A percentile compares a stretch with the other conserved stretches of the same genome.
Conservation (phyloP, 306 rosid species). For the Benincasa hispida region DNA sequence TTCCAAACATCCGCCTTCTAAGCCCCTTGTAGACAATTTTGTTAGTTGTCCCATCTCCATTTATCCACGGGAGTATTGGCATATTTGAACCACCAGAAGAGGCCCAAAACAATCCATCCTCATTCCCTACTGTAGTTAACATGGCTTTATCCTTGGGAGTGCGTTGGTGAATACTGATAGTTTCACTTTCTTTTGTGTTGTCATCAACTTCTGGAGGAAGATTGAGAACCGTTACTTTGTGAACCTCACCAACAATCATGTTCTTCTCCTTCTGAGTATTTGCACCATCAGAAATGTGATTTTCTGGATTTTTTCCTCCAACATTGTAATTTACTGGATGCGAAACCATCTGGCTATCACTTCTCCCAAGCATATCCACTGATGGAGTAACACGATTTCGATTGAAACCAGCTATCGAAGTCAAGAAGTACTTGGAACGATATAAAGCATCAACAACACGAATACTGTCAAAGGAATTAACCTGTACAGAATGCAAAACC, state of each 20-base stretch:
- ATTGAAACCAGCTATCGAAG: slow-evolving; percentile 24
- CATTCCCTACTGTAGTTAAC: slow-evolving; percentile 18
- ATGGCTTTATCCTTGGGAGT: slow-evolving; percentile 17
- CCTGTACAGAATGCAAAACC: slow-evolving; percentile 30
- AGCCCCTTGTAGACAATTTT: slow-evolving; percentile 66
- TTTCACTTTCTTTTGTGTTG: slow-evolving; percentile 25
- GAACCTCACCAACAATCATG: slow-evolving; percentile 26
- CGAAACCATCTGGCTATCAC: slow-evolving; percentile 12
- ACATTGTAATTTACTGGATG: slow-evolving; percentile 11
- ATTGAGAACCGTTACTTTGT: slow-evolving; percentile 81
- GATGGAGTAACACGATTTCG: slow-evolving; percentile 30
- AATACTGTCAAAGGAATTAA: slow-evolving; percentile 65
- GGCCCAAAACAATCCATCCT: slow-evolving; percentile 18
- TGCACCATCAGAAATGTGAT: slow-evolving; percentile 14
- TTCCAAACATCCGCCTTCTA: slow-evolving; percentile 62
- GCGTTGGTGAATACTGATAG: slow-evolving; percentile 18
- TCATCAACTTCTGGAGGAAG: slow-evolving; percentile 31
- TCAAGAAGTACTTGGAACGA: slow-evolving; percentile 64
- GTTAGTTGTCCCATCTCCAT: slow-evolving; percentile 85
- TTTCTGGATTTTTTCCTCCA: slow-evolving; percentile 2
- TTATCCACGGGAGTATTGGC: slow-evolving; percentile 90
- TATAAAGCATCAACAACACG: slow-evolving; percentile 62
- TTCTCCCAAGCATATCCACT: slow-evolving; percentile 18
- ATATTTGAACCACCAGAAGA: slow-evolving; percentile 35
- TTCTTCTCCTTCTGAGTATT: slow-evolving; percentile 20